A percentile compares a stretch with the other conserved stretches of the same genome.
phyloP scores from a whole-genome alignment of 495 filamentous ascomycete genomes.

The Aspergillus biplanus region DNA sequence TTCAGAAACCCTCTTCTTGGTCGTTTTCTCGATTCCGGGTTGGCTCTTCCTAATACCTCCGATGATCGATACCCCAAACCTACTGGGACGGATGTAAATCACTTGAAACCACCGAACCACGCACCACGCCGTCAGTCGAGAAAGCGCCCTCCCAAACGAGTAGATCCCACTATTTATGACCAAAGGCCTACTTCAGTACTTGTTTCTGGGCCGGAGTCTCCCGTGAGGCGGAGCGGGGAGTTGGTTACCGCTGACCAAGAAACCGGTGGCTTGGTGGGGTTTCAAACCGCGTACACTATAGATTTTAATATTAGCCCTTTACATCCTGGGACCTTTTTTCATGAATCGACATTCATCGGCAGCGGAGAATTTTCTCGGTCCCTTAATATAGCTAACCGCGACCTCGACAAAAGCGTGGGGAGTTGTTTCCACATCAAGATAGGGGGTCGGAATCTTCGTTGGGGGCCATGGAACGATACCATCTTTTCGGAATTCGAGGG shows the following conservation, averaged over 20 bases:
- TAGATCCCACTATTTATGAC: slow-evolving; percentile 45
- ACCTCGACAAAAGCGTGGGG: slow-evolving; percentile 37
- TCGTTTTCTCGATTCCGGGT: slow-evolving; percentile 36
- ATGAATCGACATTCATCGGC: slow-evolving; percentile 75
- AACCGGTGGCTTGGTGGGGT: slow-evolving; percentile 52
- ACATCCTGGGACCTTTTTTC: slow-evolving; percentile 70
- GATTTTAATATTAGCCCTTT: slow-evolving; percentile 77
- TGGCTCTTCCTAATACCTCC: too few species aligned
- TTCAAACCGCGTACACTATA: slow-evolving; percentile 62
- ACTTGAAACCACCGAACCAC: slow-evolving; percentile 4
- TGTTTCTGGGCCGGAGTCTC: slow-evolving; percentile 23
- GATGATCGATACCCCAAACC: not conserved
- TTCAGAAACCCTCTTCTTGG: slow-evolving; percentile 36
- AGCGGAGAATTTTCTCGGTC: slow-evolving; percentile 65
- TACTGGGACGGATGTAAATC: slow-evolving; percentile 5
- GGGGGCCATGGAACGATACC: slow-evolving; percentile 71
- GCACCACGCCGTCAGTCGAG: slow-evolving; percentile 43
- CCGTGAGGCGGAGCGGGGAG: slow-evolving; percentile 1
- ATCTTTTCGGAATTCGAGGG: slow-evolving; percentile 69
- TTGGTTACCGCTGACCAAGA: slow-evolving; percentile 16
- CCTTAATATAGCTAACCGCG: slow-evolving; percentile 36
- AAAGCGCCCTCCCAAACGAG: slow-evolving; percentile 50
- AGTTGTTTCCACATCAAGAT: slow-evolving; percentile 42
- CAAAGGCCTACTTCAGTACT: slow-evolving; percentile 18
- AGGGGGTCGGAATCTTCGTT: slow-evolving; percentile 56